These are phyloP conservation scores for Pseudonectria buxi DNA, from an alignment of 2,329 filamentous ascomycete species.

Conservation along the genomic window DNA sequence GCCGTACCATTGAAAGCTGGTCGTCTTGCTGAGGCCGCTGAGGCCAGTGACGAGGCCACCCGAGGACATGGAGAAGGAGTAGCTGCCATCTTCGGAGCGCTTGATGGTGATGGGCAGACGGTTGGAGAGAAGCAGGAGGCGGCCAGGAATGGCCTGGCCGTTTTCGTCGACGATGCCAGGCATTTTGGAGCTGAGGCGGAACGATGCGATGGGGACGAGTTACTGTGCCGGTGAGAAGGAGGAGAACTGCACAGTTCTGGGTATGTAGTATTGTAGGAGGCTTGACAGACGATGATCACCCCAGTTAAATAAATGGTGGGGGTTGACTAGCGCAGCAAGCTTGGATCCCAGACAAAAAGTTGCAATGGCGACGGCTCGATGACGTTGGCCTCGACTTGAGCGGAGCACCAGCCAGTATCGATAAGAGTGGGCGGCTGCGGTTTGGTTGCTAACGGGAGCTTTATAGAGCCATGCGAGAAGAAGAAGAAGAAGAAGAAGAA, in stretches of 20 bases:
- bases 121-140: constrained; percentile 84
- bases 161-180: constrained; percentile 29
- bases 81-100: constrained; percentile 82
- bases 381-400: no score
- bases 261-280: no score
- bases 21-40: constrained; percentile 84
- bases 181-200: constrained; percentile 22
- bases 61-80: constrained; percentile 93
- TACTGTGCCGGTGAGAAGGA: neutral
- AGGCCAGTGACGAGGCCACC: constrained; percentile 91
- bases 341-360: constrained; percentile 14
- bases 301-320: constrained; percentile 4
- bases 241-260: no score
- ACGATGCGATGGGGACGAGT: neutral
- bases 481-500: no score
- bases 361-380: constrained; percentile 15
- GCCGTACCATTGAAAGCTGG: constrained; percentile 96
- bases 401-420: no score
- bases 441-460: no score
- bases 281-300: constrained; percentile 17
- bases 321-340: constrained; percentile 18
- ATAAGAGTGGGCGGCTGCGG: no score
- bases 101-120: constrained; percentile 96
- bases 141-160: constrained; percentile 32
- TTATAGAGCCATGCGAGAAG: no score